Evolutionary conservation across 2,329 filamentous ascomycete genomes (phyloP).

Genomic region (Neonectria magnoliae): DNA sequence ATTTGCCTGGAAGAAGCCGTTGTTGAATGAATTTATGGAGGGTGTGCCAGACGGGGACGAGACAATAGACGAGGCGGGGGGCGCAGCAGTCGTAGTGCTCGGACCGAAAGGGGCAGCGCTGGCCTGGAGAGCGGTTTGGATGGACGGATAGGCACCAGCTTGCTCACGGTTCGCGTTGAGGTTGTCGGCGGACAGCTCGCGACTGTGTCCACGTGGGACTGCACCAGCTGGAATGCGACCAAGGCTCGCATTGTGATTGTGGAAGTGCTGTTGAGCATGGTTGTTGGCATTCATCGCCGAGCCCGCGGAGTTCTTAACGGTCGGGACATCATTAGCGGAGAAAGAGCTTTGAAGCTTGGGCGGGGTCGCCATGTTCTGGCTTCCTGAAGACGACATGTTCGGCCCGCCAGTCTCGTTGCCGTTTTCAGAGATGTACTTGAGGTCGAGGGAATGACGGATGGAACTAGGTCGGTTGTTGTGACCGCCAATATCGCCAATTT

Average conservation of each 20-base stretch:
- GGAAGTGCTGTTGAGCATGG: slow-evolving; percentile 71
- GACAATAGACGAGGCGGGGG: slow-evolving; percentile 40
- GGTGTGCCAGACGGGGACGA: slow-evolving; percentile 39
- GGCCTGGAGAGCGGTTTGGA: slow-evolving; percentile 80
- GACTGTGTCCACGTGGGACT: slow-evolving; percentile 74
- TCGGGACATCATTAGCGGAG: slow-evolving; percentile 89
- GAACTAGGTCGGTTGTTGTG: slow-evolving; percentile 60
- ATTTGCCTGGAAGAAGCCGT: slow-evolving; percentile 46
- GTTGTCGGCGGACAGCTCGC: slow-evolving; percentile 71
- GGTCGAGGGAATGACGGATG: slow-evolving; percentile 67
- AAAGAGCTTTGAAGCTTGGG: slow-evolving; percentile 87
- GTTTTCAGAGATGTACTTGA: slow-evolving; percentile 61
- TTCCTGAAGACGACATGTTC: slow-evolving; percentile 59
- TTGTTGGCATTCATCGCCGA: slow-evolving; percentile 62
- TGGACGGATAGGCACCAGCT: slow-evolving; percentile 63
- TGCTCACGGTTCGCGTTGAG: slow-evolving; percentile 56
- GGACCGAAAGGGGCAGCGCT: slow-evolving; percentile 84
- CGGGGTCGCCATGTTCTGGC: slow-evolving; percentile 67
- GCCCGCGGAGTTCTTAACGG: slow-evolving; percentile 75
- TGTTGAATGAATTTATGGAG: slow-evolving; percentile 41
- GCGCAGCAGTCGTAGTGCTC: slow-evolving; percentile 48
- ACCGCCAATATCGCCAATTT: slow-evolving; percentile 57
- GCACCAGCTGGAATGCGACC: slow-evolving; percentile 79
- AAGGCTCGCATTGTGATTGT: slow-evolving; percentile 84
- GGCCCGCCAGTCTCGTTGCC: slow-evolving; percentile 50